phyloP scores from a whole-genome alignment of 352 stramenopile species.

The Phytopythium cucurbitacearum region DNA sequence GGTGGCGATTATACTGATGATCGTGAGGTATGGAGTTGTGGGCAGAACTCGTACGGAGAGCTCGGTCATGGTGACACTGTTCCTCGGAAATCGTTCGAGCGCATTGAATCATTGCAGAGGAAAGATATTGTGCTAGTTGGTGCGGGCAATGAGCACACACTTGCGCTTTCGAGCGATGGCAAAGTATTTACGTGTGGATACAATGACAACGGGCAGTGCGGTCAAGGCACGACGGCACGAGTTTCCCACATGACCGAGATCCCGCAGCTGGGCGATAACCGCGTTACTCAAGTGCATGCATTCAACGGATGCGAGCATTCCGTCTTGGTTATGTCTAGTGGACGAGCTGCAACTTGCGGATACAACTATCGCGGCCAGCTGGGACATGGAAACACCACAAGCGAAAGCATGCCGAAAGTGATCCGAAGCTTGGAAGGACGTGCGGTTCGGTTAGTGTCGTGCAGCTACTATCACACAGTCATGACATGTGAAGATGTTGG shows the following conservation, averaged over 20 bases:
- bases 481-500: conserved; percentile 56
- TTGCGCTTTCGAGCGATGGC: conserved; percentile 73
- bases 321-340: conserved; percentile 76
- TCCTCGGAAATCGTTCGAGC: conserved; percentile 78
- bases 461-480: conserved; percentile 92
- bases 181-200: conserved; percentile 88
- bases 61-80: conserved; percentile 89
- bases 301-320: conserved; percentile 95
- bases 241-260: conserved; percentile 75
- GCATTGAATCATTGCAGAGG: conserved; percentile 63
- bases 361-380: conserved; percentile 94
- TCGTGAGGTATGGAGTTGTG: conserved; percentile 91
- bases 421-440: conserved; percentile 65
- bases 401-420: conserved; percentile 77
- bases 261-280: conserved; percentile 43
- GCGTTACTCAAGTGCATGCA: conserved; percentile 78
- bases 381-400: conserved; percentile 87
- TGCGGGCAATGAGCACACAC: conserved; percentile 92
- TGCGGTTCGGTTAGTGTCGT: conserved; percentile 79
- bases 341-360: conserved; percentile 77
- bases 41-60: conserved; percentile 93
- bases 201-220: conserved; percentile 94
- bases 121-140: conserved; percentile 80
- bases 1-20: conserved; percentile 39
- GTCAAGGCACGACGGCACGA: conserved; percentile 77